These are phyloP conservation scores for Albizia julibrissin DNA, from an alignment of 306 rosid genomes.

Conservation along the genomic window DNA sequence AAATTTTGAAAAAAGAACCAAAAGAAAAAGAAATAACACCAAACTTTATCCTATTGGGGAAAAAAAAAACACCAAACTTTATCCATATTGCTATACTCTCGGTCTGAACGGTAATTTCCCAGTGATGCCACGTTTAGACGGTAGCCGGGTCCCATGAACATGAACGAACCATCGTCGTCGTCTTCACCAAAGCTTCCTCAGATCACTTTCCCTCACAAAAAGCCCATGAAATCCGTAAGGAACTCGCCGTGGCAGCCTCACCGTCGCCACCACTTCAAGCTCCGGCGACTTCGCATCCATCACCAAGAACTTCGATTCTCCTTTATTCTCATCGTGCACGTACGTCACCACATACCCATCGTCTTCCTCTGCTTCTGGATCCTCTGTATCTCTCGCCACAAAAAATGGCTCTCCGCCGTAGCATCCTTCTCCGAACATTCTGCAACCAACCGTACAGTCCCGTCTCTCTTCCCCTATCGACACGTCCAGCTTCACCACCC, in stretches of 20 bases:
- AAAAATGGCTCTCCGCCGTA: slow-evolving; percentile 89
- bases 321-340: slow-evolving; percentile 67
- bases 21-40: background rate
- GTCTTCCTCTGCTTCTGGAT: slow-evolving; percentile 51
- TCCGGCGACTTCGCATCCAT: slow-evolving; percentile 85
- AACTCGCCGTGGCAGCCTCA: slow-evolving; percentile 77
- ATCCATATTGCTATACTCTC: background rate
- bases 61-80: background rate
- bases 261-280: slow-evolving; percentile 69
- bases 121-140: background rate
- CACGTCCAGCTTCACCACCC: slow-evolving; percentile 85
- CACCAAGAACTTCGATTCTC: slow-evolving; percentile 73
- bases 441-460: slow-evolving; percentile 61
- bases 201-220: slow-evolving; percentile 68
- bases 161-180: background rate
- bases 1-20: background rate
- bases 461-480: slow-evolving; percentile 42
- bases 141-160: background rate
- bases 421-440: slow-evolving; percentile 70
- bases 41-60: background rate
- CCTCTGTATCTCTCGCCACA: slow-evolving; percentile 55
- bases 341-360: slow-evolving; percentile 73
- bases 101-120: slow-evolving; percentile 4
- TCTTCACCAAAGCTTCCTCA: slow-evolving; percentile 26
- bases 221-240: slow-evolving; percentile 92